These are phyloP conservation scores for Suillus fuscotomentosus DNA, from an alignment of 768 basidiomycete genomes.

Conservation along the genomic window DNA sequence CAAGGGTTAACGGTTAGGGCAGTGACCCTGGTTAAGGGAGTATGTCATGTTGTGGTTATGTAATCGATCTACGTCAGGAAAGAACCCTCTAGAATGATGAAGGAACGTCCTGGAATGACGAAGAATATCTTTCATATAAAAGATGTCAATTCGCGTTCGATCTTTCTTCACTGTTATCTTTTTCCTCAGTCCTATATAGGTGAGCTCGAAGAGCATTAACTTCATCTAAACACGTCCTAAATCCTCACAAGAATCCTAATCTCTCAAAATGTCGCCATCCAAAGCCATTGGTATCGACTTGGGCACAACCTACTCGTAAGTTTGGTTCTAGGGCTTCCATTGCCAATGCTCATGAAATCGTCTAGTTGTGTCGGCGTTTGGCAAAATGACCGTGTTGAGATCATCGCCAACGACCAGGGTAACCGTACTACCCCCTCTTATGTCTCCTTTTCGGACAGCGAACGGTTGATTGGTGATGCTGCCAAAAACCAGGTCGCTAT, in stretches of 20 bases:
- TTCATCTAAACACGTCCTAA: background rate
- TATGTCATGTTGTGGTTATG: slow-evolving; percentile 22
- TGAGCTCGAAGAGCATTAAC: slow-evolving; percentile 15
- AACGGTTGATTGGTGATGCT: slow-evolving; percentile 98
- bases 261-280: slow-evolving; percentile 20
- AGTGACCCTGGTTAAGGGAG: background rate
- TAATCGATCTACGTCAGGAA: slow-evolving; percentile 31
- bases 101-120: slow-evolving; percentile 33
- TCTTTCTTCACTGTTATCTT: slow-evolving; percentile 15
- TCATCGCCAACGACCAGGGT: slow-evolving; percentile 94
- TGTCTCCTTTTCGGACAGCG: slow-evolving; percentile 91
- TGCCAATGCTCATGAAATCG: slow-evolving; percentile 9
- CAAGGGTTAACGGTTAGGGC: background rate
- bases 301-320: slow-evolving; percentile 91
- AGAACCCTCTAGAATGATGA: slow-evolving; percentile 33
- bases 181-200: slow-evolving; percentile 12
- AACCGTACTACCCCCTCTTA: slow-evolving; percentile 96
- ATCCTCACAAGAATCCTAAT: background rate
- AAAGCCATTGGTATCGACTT: slow-evolving; percentile 92
- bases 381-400: slow-evolving; percentile 99
- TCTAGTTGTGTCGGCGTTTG: slow-evolving; percentile 97
- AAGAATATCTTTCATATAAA: slow-evolving; percentile 31
- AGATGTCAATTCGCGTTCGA: slow-evolving; percentile 9
- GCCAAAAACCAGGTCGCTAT: slow-evolving; percentile 99
- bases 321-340: slow-evolving; percentile 12